phyloP scores from a whole-genome alignment of 2,329 filamentous ascomycete genomes.

The Cladosporium oxysporum region DNA sequence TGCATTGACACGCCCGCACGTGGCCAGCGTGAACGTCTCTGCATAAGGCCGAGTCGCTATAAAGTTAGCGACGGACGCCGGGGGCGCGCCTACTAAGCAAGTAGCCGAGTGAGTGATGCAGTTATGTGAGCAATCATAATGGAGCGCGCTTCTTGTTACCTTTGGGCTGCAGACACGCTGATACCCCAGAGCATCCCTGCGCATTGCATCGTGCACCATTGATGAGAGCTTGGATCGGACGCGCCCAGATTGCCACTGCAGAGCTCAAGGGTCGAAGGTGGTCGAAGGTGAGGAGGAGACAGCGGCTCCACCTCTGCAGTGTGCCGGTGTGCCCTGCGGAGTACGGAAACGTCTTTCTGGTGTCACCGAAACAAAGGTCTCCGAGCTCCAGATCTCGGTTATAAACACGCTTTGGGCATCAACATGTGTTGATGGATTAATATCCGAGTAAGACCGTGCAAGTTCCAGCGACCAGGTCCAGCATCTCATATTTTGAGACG shows the following conservation, averaged over 20 bases:
- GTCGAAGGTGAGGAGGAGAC: not conserved
- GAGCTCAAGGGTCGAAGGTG: slow-evolving; percentile 1
- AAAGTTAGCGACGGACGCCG: not conserved
- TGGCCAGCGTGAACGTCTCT: not conserved
- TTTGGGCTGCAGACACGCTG: not conserved
- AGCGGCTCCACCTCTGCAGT: slow-evolving; percentile 3
- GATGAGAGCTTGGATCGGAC: not conserved
- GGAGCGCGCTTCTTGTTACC: not conserved
- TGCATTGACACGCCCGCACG: slow-evolving; percentile 4
- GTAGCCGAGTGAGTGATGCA: not conserved
- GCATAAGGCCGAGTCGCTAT: not conserved
- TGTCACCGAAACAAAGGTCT: not conserved
- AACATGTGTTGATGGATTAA: not conserved
- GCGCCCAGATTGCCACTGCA: not conserved
- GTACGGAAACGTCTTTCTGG: not conserved
- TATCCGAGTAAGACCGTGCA: slow-evolving; percentile 9
- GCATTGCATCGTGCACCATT: not conserved
- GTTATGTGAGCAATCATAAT: not conserved
- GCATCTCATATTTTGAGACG: not conserved
- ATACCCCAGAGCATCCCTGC: not conserved
- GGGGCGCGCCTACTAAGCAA: slow-evolving; percentile 9
- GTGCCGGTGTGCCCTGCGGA: not conserved
- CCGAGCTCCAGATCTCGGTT: not conserved
- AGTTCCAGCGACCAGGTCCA: slow-evolving; percentile 11
- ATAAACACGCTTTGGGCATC: not conserved